These are phyloP conservation scores for Phaeosphaeriaceae sp. DNA, from an alignment of 2,329 filamentous ascomycete species.

Conservation along the genomic window DNA sequence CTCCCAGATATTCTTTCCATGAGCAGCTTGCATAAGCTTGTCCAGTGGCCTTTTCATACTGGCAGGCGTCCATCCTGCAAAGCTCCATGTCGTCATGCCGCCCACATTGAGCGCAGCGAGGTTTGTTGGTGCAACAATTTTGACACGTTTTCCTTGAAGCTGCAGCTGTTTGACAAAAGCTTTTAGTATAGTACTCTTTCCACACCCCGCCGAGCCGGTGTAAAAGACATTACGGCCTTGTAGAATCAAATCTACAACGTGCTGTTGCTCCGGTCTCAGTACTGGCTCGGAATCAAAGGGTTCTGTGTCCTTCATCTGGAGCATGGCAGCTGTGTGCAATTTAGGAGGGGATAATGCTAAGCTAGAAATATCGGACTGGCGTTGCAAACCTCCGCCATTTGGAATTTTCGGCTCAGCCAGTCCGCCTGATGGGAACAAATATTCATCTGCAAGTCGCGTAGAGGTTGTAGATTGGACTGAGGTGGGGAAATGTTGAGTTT, in stretches of 20 bases:
- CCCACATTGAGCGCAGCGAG: constrained; percentile 63
- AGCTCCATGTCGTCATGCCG: constrained; percentile 64
- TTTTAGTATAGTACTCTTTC: constrained; percentile 64
- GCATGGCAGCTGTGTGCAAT: neutral
- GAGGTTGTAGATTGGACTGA: neutral
- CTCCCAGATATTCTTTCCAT: constrained; percentile 42
- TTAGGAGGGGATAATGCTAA: neutral
- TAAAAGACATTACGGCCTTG: constrained; percentile 66
- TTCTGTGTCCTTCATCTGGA: neutral
- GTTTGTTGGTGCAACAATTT: constrained; percentile 66
- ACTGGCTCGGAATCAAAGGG: neutral
- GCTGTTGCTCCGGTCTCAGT: constrained; percentile 52
- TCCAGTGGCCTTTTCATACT: constrained; percentile 53
- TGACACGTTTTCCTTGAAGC: constrained; percentile 48
- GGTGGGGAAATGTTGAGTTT: too few relatives aligned
- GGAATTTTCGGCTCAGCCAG: neutral
- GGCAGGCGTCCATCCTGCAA: constrained; percentile 62
- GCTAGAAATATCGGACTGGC: too few relatives aligned
- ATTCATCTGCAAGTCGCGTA: neutral
- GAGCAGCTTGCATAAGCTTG: constrained; percentile 39
- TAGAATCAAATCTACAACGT: constrained; percentile 59
- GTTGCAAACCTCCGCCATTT: neutral
- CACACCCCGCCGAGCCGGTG: constrained; percentile 67
- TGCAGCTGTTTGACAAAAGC: constrained; percentile 53
- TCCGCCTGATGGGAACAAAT: neutral